phyloP scores from a whole-genome alignment of 352 stramenopile genomes.

The Labyrinthula sp. region DNA sequence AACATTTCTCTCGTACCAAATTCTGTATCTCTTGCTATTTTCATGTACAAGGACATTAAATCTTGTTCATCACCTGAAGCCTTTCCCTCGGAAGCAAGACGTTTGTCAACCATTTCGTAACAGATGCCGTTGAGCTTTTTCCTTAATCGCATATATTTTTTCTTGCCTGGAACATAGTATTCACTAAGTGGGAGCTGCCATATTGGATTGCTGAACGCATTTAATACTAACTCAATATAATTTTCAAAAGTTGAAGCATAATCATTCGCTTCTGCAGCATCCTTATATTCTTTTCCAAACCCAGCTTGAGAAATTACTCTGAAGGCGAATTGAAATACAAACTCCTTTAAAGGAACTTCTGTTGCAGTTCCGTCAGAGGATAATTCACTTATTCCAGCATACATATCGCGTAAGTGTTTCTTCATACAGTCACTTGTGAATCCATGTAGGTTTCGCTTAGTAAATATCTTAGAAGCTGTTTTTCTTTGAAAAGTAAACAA shows the following conservation, averaged over 20 bases:
- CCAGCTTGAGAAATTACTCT: conserved; percentile 46
- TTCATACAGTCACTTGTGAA: conserved; percentile 19
- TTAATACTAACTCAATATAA: too few species aligned
- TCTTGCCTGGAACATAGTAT: too few species aligned
- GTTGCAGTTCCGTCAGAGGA: conserved; percentile 31
- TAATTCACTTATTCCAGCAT: conserved; percentile 6
- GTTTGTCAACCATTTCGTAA: too few species aligned
- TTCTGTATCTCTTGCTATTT: conserved; percentile 1
- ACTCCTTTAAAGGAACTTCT: too few species aligned
- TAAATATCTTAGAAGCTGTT: conserved; percentile 59
- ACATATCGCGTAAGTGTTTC: conserved; percentile 6
- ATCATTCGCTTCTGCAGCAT: conserved; percentile 32
- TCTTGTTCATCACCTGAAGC: conserved; percentile 34
- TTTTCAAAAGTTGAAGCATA: too few species aligned
- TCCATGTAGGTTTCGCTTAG: conserved; percentile 38
- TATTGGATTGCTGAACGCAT: too few species aligned
- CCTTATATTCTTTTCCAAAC: conserved; percentile 42
- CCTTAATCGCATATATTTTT: too few species aligned
- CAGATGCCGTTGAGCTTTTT: too few species aligned
- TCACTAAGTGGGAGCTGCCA: too few species aligned
- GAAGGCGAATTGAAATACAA: conserved; percentile 42
- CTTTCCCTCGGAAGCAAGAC: too few species aligned
- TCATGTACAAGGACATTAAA: conserved; percentile 27
- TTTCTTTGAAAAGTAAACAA: conserved; percentile 50
- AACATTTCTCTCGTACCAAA: conserved; percentile 38